Conservation (phyloP, 495 filamentous ascomycete genomes). For the Penicillium psychrofluorescens region DNA sequence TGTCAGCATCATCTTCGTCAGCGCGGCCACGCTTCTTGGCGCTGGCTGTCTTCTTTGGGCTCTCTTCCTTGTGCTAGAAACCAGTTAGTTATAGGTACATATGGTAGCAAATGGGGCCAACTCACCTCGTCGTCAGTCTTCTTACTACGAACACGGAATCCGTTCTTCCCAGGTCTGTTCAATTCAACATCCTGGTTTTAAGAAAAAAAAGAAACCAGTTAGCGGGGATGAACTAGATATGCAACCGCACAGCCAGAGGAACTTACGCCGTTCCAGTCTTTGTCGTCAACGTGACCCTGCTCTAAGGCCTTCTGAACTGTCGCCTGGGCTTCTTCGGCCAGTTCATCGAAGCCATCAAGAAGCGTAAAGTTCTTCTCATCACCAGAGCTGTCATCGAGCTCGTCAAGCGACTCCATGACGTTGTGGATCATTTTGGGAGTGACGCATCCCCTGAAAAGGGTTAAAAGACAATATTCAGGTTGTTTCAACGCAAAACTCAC, state of each 20-base stretch:
- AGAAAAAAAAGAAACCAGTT: no score
- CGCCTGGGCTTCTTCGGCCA: slow-evolving; percentile 51
- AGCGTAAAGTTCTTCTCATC: slow-evolving; percentile 29
- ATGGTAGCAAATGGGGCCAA: not conserved
- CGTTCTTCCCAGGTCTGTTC: slow-evolving; percentile 58
- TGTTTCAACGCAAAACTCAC: slow-evolving; percentile 35
- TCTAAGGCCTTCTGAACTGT: slow-evolving; percentile 57
- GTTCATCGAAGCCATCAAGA: slow-evolving; percentile 68
- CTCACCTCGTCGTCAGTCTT: not conserved
- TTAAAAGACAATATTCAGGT: not conserved
- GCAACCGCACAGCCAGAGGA: slow-evolving; percentile 3
- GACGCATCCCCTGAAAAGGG: slow-evolving; percentile 61
- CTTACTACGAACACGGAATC: slow-evolving; percentile 43
- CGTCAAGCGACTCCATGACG: slow-evolving; percentile 38
- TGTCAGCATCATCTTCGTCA: slow-evolving; percentile 6
- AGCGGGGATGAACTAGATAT: no score
- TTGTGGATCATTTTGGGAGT: slow-evolving; percentile 57
- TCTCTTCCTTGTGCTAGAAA: slow-evolving; percentile 5
- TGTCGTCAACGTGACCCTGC: slow-evolving; percentile 66
- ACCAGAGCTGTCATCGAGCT: slow-evolving; percentile 2
- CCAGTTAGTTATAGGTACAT: not conserved
- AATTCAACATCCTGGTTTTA: slow-evolving; percentile 54
- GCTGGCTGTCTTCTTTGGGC: not conserved
- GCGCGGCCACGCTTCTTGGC: not conserved
- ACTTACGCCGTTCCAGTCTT: slow-evolving; percentile 74